Evolutionary conservation across 2,329 filamentous ascomycete species (phyloP), one percentile per base, ranked within the genome.

Genomic region (Claviceps sp.): DNA sequence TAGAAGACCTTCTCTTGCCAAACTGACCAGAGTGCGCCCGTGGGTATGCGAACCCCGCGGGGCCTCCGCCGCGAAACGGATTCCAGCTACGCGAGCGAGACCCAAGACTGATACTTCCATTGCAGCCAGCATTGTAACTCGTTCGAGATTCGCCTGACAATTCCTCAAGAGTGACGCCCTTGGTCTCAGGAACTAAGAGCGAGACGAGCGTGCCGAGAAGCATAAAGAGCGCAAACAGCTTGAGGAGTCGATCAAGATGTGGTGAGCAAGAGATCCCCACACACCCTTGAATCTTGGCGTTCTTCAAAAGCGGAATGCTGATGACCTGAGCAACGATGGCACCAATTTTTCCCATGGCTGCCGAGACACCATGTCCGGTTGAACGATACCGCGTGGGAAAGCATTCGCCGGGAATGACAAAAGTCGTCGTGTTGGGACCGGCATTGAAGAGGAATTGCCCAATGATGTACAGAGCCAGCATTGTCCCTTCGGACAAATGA

Each of bases 181-280:
- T 88, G 0, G 83, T 89, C 68, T 89, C 86, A 0, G 85, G 85
- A 22, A 90, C 81, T n/a, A 91, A 68, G 3, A 89, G 69, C 1
- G 82, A 82, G 2, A 80, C 79, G 46, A 87, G 66, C 46, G 79
- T 77, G 38, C 87, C 87, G 49, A 77, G 75, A 5, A 90, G 72
- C 86, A 89, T 90, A 71, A 91, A 89, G 9, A 88, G 72, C 0
- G 85, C 84, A 65, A 87, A 89, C 39, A 89, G 84, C 63, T 88
- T 76, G 71, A 91, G 82, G 39, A 90, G 77, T 52, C 84, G 80
- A 64, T 86, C 77, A 50, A 90, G 74, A 77, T 83, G 85, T 0
- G 75, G 73, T 1, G 71, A 69, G 57, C 76, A 78, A 7, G 60
- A 60, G 1, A 66, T 72, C 0, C 76, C 75, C 20, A 71, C 68